These are phyloP conservation scores for Holtermanniella nyarrowii DNA, from an alignment of 768 basidiomycete species.

Conservation along the genomic window DNA sequence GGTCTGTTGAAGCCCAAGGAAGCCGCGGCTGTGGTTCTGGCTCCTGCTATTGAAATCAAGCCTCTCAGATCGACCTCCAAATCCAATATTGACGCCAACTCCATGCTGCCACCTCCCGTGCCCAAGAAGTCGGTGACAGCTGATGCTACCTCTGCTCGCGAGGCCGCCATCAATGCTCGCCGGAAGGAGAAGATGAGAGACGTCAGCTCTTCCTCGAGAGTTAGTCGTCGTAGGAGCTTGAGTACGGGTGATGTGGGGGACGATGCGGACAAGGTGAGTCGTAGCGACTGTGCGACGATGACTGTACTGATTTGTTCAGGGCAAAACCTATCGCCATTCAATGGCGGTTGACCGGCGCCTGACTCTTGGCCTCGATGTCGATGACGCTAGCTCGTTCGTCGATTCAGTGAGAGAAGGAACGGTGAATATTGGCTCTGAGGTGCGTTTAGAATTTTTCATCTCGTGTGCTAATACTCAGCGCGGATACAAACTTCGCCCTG, in stretches of 20 bases:
- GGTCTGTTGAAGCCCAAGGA: neutral
- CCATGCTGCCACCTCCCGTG: neutral
- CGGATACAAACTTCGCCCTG: constrained; percentile 75
- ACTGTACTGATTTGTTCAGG: constrained; percentile 7
- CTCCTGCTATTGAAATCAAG: neutral
- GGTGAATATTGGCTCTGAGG: constrained; percentile 25
- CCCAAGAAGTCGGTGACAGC: constrained; percentile 2
- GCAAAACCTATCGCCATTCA: constrained; percentile 9
- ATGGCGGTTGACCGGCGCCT: constrained; percentile 13
- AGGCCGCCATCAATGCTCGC: constrained; percentile 20
- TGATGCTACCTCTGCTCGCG: constrained; percentile 21
- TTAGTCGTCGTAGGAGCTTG: constrained; percentile 18
- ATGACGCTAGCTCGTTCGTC: constrained; percentile 30
- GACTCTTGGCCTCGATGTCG: constrained; percentile 27
- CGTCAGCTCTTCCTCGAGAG: constrained; percentile 4
- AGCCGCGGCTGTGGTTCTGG: neutral
- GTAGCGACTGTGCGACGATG: neutral
- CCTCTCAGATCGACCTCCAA: neutral
- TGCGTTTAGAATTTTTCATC: constrained; percentile 11
- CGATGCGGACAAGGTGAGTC: constrained; percentile 15
- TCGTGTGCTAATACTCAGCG: constrained; percentile 36
- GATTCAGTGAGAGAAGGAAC: constrained; percentile 34
- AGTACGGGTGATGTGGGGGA: constrained; percentile 32
- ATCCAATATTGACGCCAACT: neutral
- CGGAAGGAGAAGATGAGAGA: constrained; percentile 14